Evolutionary conservation across 2,329 filamentous ascomycete genomes (phyloP), one percentile per base, ranked within the genome.

Genomic region (Penicillium frequentans): DNA sequence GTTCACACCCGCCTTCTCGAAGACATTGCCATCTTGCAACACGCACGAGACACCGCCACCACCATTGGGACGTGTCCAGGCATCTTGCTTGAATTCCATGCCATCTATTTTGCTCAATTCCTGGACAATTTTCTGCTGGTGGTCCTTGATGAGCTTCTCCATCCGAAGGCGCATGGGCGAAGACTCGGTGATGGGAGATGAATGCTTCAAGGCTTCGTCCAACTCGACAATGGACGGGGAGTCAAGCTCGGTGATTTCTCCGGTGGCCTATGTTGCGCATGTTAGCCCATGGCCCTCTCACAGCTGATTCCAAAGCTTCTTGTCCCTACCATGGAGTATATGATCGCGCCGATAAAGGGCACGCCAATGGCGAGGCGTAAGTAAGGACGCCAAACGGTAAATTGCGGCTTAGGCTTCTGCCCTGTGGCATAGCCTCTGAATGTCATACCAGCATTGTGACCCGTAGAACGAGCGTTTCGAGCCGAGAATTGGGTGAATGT

Each of bases 151-250:
- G 73, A 98, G 90, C 68, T 90, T 86, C 77, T 99, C 95, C 95
- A 99, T 98, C 62, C 93, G 91, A 56, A 99, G 83, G 54, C 95
- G 92, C 93, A 99, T 98, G 2, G 95, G 93, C 14, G 93, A 97
- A 67, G 87, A 81, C 56, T 87, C 83, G 48, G 82, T 88, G 49
- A 98, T 83, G 62, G 86, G 86, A 55, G 86, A 84, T 73, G 95
- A 90, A 60, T 89, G 87, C 77, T 95, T 96, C 65, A 86, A 84
- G 60, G 91, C 82, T 62, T 85, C 86, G 75, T 98, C 95, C 68
- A 90, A 86, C 71, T 96, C 90, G 67, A 91, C 92, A 64, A 97
- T 90, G 42, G 89, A 84, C 29, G 90, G 75, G 4, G 72, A 66
- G 52, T 76, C 74, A 49, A 75, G 67, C 48, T 75, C 70, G 14